Evolutionary conservation across 2,329 filamentous ascomycete species (phyloP), one percentile per base, ranked within the genome.

Genomic region (Diaporthe ampelina): DNA sequence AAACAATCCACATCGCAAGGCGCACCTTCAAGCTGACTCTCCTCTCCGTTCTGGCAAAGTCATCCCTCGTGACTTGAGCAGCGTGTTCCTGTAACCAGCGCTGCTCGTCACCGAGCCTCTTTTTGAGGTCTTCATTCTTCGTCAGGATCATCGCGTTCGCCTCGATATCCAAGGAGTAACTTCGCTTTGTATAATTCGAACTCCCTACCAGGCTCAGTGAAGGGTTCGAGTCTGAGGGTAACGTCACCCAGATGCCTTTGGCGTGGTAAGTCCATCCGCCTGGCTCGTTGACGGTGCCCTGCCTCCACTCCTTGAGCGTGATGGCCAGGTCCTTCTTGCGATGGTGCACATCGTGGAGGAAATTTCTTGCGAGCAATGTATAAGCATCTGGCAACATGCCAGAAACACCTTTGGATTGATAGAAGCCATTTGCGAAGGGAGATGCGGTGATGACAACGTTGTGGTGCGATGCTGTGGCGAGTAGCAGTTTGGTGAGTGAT

Each of bases 241-340:
- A 87, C 0, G 94, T 94, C 35, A 98, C 88, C 96, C 96, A 98
- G 2, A 98, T 87, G 0, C 97, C 97, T 84, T 99, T 99, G 63
- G 97, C 97, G 80, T 99, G 97, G 83, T 99, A 99, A 0, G 96
- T 98, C 97, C 97, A 99, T 0, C 95, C 96, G 1, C 88, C 94
- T 0, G 94, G 91, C 78, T 95, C 89, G 24, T 94, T 94, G 3
- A 97, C 94, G 0, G 91, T 94, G 11, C 97, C 97, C 59, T 89
- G 88, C 9, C 93, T 90, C 97, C 97, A 99, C 84, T 99, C 97
- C 76, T 94, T 94, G 5, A 99, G 86, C 4, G 90, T 84, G 37
- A 98, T 93, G 13, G 88, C 87, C 1, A 88, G 85, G 15, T 86
- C 87, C 6, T 85, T 85, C 56, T 85, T 85, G 52, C 82, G 79